Conservation (phyloP, 169 alveolate genomes). For the Plasmodium chabaudi region DNA sequence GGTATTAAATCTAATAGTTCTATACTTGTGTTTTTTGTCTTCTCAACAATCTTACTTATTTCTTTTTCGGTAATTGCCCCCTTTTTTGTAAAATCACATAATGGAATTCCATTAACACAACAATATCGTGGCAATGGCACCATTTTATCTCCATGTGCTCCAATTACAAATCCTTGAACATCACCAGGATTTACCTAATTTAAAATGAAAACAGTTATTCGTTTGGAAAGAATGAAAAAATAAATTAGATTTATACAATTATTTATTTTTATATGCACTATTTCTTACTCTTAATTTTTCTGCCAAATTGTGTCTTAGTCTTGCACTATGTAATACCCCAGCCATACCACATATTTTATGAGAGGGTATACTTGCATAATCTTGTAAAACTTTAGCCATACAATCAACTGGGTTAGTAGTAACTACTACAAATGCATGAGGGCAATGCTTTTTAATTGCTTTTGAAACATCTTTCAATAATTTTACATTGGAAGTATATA, state of each 20-base stretch:
- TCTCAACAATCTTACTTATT: slow-evolving; percentile 81
- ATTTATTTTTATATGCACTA: too few species aligned
- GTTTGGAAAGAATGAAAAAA: too few species aligned
- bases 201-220: slow-evolving; percentile 25
- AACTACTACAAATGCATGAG: slow-evolving; percentile 86
- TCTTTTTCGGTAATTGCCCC: slow-evolving; percentile 81
- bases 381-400: slow-evolving; percentile 81
- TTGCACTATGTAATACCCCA: slow-evolving; percentile 82
- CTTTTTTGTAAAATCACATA: slow-evolving; percentile 79
- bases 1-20: slow-evolving; percentile 82
- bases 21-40: slow-evolving; percentile 82
- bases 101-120: slow-evolving; percentile 85
- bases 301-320: slow-evolving; percentile 83
- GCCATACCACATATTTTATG: slow-evolving; percentile 87
- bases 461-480: slow-evolving; percentile 81
- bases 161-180: slow-evolving; percentile 87
- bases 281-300: slow-evolving; percentile 73
- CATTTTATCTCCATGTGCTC: slow-evolving; percentile 87
- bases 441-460: slow-evolving; percentile 81
- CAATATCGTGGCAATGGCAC: slow-evolving; percentile 82
- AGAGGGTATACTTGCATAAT: slow-evolving; percentile 80
- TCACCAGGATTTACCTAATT: slow-evolving; percentile 80
- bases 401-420: slow-evolving; percentile 86
- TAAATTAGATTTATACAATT: too few species aligned
- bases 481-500: slow-evolving; percentile 80